These are phyloP conservation scores for Aspergillus hortae DNA, from an alignment of 2,329 filamentous ascomycete species.

Conservation along the genomic window DNA sequence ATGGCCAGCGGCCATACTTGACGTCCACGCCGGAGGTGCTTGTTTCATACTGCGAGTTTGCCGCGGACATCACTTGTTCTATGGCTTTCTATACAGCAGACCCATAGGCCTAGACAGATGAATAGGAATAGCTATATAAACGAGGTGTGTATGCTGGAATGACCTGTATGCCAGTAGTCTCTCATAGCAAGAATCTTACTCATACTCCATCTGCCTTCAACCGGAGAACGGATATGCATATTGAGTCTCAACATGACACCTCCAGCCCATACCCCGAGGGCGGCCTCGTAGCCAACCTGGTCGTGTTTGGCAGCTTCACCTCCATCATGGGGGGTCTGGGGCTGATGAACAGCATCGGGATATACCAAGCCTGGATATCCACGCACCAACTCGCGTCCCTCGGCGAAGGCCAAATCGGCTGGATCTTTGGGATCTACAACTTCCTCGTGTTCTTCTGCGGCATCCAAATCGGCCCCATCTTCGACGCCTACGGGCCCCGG, in stretches of 20 bases:
- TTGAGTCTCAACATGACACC: background rate
- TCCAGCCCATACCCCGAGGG: slow-evolving; percentile 12
- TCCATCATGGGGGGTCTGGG: slow-evolving; percentile 32
- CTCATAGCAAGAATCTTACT: background rate
- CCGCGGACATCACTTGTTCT: background rate
- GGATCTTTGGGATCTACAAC: slow-evolving; percentile 28
- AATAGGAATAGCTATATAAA: too few relatives aligned
- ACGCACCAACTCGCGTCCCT: slow-evolving; percentile 12
- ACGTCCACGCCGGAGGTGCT: background rate
- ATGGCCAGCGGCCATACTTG: background rate
- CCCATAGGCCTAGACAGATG: too few relatives aligned
- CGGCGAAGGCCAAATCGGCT: slow-evolving; percentile 16
- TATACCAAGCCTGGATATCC: slow-evolving; percentile 19
- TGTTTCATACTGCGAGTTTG: background rate
- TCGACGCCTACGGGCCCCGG: slow-evolving; percentile 27
- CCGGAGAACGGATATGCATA: background rate
- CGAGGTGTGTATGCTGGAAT: too few relatives aligned
- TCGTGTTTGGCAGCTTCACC: slow-evolving; percentile 36
- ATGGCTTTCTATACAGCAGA: background rate
- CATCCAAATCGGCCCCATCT: slow-evolving; percentile 28
- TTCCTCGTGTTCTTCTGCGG: slow-evolving; percentile 28
- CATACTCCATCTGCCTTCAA: background rate
- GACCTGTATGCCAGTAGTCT: too few relatives aligned
- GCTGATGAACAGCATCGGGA: slow-evolving; percentile 34
- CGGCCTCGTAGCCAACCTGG: slow-evolving; percentile 37